phyloP scores from a whole-genome alignment of 768 basidiomycete species.

The Mycena albidolilacea region DNA sequence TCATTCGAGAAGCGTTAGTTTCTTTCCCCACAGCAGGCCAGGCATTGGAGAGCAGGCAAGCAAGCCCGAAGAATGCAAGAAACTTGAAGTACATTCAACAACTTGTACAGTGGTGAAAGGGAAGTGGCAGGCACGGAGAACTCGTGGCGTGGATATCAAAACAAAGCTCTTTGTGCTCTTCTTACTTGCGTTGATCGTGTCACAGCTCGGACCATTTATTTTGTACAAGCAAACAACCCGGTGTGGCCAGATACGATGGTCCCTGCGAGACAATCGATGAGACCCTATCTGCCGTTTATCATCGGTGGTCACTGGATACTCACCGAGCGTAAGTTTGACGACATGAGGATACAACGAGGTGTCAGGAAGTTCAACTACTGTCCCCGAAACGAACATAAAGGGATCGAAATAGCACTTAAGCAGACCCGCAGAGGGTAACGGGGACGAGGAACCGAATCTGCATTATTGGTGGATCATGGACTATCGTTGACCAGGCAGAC shows the following conservation, averaged over 20 bases:
- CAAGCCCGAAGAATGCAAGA: slow-evolving; percentile 21
- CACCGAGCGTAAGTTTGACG: not conserved
- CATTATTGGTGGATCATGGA: no score
- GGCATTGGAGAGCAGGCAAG: slow-evolving; percentile 6
- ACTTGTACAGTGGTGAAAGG: slow-evolving; percentile 1
- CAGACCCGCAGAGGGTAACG: not conserved
- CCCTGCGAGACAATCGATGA: not conserved
- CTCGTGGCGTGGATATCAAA: slow-evolving; percentile 24
- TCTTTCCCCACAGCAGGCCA: slow-evolving; percentile 26
- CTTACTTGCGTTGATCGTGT: not conserved
- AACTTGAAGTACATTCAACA: slow-evolving; percentile 16
- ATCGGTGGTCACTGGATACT: not conserved
- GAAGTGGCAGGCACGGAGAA: slow-evolving; percentile 8
- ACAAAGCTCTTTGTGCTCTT: slow-evolving; percentile 15
- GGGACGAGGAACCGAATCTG: no score
- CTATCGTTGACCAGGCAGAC: no score
- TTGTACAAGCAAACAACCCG: not conserved
- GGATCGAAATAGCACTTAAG: slow-evolving; percentile 17
- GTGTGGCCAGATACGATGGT: not conserved
- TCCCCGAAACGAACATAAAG: slow-evolving; percentile 23
- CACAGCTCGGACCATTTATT: not conserved
- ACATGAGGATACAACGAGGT: slow-evolving; percentile 33
- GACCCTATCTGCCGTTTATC: not conserved
- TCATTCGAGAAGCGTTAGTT: slow-evolving; percentile 37
- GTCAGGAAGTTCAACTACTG: slow-evolving; percentile 16